phyloP scores from a whole-genome alignment of 2,329 filamentous ascomycete species.

The Aspergillus fumigatus region DNA sequence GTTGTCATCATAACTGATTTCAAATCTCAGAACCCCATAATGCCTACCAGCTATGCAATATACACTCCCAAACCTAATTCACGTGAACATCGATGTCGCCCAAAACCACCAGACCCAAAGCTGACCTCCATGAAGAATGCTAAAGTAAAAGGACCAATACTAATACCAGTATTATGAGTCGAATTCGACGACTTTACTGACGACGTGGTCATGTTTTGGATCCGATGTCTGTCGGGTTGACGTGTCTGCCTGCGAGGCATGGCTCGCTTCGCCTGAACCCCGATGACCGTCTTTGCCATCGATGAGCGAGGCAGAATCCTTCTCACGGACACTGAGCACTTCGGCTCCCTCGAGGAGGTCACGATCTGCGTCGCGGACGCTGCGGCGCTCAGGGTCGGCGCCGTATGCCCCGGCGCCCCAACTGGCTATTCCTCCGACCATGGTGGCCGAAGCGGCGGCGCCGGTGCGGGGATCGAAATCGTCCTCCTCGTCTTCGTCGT shows the following conservation, averaged over 20 bases:
- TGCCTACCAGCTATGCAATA: not conserved
- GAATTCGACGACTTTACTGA: conserved; percentile 39
- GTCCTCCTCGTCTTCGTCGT: conserved; percentile 67
- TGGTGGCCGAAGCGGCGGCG: conserved; percentile 18
- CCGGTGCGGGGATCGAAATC: conserved; percentile 49
- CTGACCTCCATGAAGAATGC: not conserved
- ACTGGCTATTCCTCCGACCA: conserved; percentile 33
- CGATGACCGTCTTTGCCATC: conserved; percentile 20
- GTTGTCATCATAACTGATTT: not conserved
- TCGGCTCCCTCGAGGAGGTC: conserved; percentile 72
- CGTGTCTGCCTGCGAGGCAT: conserved; percentile 1
- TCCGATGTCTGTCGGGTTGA: conserved; percentile 9
- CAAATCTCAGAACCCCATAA: not conserved
- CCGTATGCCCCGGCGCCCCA: conserved; percentile 43
- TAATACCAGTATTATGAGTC: conserved; percentile 21
- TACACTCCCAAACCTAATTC: not conserved
- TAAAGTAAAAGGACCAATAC: conserved; percentile 1
- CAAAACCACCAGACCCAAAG: not conserved
- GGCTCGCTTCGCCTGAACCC: not conserved
- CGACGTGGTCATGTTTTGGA: conserved; percentile 18
- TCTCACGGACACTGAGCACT: conserved; percentile 49
- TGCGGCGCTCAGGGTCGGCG: conserved; percentile 58
- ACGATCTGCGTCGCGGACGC: conserved; percentile 62
- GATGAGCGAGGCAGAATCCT: conserved; percentile 27
- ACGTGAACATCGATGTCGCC: not conserved